Evolutionary conservation across 2,329 filamentous ascomycete genomes (phyloP), one percentile per base, ranked within the genome.

Genomic region (Acrocalymma vagum): DNA sequence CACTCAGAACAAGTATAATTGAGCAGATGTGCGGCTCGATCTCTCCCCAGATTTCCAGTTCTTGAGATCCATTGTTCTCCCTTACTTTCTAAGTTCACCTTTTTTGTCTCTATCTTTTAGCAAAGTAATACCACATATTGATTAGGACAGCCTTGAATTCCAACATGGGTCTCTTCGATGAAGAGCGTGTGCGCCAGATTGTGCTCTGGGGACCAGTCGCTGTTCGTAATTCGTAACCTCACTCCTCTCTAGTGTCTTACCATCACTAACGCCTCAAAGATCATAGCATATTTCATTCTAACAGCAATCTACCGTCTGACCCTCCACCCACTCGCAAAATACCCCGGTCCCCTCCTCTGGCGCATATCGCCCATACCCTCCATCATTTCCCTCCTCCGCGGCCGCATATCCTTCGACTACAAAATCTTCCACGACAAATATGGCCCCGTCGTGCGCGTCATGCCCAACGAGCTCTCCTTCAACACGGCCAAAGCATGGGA

Each of bases 381-480:
- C 17, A 51, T 55, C 23, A 55, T 62, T 28, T 59, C 59, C 1
- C 55, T 65, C 18, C 49, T 63, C 7, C 44, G 47, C 2, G 62
- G 62, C 16, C 60, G 59, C 31, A 62, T 64, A 9, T 48, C 56
- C 18, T 64, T 63, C 36, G 59, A 67, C 40, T 61, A 62, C 54
- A 60, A 63, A 36, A 21, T 49, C 8, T 43, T 53, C 2, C 65
- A 69, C 42, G 60, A 66, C 38, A 47, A 51, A n/a, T 69, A 67
- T 24, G 65, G 64, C 13, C 61, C 64, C 5, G 63, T 68, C 10
- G 60, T 69, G 5, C 63, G 64, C 32, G 53, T 67, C 13, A 63
- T 61, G 58, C 62, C 63, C 24, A 67, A 65, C 24, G 61, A 65
- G 32, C 60, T 67, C 20, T 57, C 55, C 10, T 67, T 65, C 43